Conservation (phyloP, 345 rosid genomes). For the Microthlaspi erraticum region DNA sequence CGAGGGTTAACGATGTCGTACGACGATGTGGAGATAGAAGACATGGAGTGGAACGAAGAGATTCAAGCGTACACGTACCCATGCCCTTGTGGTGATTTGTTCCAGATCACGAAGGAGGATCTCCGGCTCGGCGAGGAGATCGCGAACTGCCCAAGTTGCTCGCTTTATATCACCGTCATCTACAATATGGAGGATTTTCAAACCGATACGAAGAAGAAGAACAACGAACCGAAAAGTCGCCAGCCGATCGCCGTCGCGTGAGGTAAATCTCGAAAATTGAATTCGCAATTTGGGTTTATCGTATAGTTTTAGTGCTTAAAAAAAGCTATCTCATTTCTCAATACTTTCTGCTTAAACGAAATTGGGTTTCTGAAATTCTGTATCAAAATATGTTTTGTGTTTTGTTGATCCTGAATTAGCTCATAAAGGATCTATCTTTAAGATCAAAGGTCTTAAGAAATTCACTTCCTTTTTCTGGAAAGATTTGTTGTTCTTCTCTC, state of each 20-base stretch:
- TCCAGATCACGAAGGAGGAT: conserved; percentile 90
- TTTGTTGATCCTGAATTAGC: no score
- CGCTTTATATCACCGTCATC: conserved; percentile 84
- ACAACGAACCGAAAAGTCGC: conserved; percentile 47
- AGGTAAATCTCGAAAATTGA: conserved; percentile 27
- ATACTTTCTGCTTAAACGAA: no score
- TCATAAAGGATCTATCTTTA: background rate
- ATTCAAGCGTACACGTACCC: conserved; percentile 80
- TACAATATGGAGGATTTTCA: conserved; percentile 84
- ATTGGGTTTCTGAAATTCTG: background rate
- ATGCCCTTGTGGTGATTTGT: conserved; percentile 93
- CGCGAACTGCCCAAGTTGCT: conserved; percentile 92
- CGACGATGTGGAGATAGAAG: conserved; percentile 98
- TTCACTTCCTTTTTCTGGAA: background rate
- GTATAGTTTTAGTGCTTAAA: no score
- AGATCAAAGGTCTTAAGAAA: background rate
- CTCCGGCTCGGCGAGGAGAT: conserved; percentile 84
- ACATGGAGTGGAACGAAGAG: conserved; percentile 95
- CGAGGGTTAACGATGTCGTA: conserved; percentile 64
- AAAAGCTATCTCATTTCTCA: no score
- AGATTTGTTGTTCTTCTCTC: background rate
- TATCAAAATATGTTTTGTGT: no score
- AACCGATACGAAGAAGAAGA: conserved; percentile 50
- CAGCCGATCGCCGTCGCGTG: conserved; percentile 69
- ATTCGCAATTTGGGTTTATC: no score